Base-by-base conservation (phyloP, 495 filamentous ascomycete species). In the Penicillium ucsense region DNA sequence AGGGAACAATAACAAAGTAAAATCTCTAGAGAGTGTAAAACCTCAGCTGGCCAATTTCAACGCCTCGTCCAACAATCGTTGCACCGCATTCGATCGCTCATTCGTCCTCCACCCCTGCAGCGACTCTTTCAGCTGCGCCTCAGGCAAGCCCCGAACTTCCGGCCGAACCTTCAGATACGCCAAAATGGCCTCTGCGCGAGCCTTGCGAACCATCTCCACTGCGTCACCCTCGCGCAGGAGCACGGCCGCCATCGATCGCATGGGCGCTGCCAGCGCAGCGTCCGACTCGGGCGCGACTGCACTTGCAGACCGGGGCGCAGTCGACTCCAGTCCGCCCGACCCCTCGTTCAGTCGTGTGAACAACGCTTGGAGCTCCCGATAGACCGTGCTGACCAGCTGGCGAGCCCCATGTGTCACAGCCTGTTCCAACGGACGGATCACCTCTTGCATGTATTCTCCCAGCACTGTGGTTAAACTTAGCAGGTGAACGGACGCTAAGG, bases 331-430 rank as follows among this genome's bases (percentile, higher is more conserved):
- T 41, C 31, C 31, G 41, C 29, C 41, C n/a, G 51, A 50, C 64
- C 64, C 63, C 45, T 49, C 49, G 49, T 58, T 53, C 45, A 75
- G 48, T 46, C 60, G 66, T 28, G 42, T 54, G 41, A 75, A 71
- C 5, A 74, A 53, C 47, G 44, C 51, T 52, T 63, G 64, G 50
- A 74, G 62, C 47, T 68, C 66, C 8, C 68, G 61, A 50, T 72
- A 76, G 29, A 68, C 60, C 35, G 65, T 65, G 45, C 64, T 58
- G 51, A 73, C 64, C 50, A 75, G 67, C 35, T 56, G 54, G 56
- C 67, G 60, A 27, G 57, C 67, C 12, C 71, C 66, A 32, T 61
- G 55, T 48, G 62, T 54, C 45, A 71, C 35, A 29, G 59, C 65
- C 49, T 58, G 52, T 42, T 65, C 60, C 39, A 70, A 43, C 39